Percentiles rank a stretch among this genome's conserved stretches.
Evolutionary conservation across 306 rosid species (phyloP).

Genomic region (Cicer judaicum): DNA sequence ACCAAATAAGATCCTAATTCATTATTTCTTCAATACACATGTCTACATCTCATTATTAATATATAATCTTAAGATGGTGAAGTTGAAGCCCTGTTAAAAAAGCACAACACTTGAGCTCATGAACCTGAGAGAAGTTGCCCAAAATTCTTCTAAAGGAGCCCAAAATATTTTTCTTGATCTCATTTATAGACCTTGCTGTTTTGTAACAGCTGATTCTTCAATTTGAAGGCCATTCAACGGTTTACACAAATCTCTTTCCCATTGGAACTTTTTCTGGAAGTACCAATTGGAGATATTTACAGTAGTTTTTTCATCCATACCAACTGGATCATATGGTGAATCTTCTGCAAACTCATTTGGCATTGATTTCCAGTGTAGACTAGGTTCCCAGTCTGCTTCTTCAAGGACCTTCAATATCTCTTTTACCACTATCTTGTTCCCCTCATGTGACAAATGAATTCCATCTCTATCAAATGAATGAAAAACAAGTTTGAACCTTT

Average conservation of each 20-base stretch:
- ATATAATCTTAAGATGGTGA: background rate
- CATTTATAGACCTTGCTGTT: background rate
- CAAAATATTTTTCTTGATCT: background rate
- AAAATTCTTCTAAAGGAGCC: background rate
- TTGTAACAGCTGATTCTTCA: constrained; percentile 13
- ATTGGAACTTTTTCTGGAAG: constrained; percentile 7
- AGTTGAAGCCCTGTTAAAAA: background rate
- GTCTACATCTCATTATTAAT: background rate
- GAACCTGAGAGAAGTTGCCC: background rate
- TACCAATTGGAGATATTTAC: constrained; percentile 29
- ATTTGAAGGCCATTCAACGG: background rate
- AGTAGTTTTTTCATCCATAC: constrained; percentile 49
- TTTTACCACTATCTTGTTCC: constrained; percentile 70
- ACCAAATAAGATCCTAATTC: background rate
- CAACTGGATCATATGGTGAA: constrained; percentile 52
- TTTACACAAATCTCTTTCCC: constrained; percentile 29
- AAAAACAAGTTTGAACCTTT: background rate
- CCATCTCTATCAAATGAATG: constrained; percentile 65
- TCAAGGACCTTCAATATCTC: constrained; percentile 64
- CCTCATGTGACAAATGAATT: constrained; percentile 69
- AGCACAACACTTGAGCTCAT: background rate
- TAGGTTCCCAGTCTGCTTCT: constrained; percentile 80
- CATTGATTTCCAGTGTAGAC: constrained; percentile 62
- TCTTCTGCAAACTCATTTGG: constrained; percentile 63
- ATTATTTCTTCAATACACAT: background rate